Evolutionary conservation across 2,329 filamentous ascomycete species (phyloP).

Genomic region (Pestalotiopsis sp.): DNA sequence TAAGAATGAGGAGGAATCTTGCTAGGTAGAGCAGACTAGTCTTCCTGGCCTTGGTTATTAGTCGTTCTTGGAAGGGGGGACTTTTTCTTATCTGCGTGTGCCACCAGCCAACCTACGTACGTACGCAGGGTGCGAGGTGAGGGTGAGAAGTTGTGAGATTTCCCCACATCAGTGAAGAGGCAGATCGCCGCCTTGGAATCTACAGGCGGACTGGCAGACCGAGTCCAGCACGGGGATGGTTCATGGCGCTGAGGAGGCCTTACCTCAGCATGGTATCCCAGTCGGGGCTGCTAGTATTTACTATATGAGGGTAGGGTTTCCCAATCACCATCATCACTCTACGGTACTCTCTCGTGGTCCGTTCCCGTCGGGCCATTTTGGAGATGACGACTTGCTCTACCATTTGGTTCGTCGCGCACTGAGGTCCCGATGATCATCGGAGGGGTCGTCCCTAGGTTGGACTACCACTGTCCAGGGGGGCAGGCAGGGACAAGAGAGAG

Average conservation of each 20-base stretch:
- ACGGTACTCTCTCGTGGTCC: background rate
- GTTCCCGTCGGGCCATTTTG: background rate
- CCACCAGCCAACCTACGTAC: background rate
- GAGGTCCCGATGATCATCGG: background rate
- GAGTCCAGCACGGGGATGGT: background rate
- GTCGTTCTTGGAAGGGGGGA: background rate
- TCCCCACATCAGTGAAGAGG: background rate
- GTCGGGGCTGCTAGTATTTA: slow-evolving; percentile 6
- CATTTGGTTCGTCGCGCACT: background rate
- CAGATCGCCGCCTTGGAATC: slow-evolving; percentile 4
- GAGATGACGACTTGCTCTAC: background rate
- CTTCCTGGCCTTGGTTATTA: background rate
- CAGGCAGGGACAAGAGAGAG: no score
- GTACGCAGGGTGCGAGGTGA: background rate
- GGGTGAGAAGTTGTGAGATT: background rate
- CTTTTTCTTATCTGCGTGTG: no score
- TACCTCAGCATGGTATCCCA: slow-evolving; percentile 7
- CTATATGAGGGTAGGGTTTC: background rate
- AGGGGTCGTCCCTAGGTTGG: background rate
- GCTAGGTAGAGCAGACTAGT: background rate
- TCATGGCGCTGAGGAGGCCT: background rate
- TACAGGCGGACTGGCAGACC: background rate
- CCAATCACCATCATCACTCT: background rate
- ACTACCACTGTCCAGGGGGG: background rate
- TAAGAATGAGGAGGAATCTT: background rate